Percentiles rank a stretch among this genome's conserved stretches.
phyloP scores from a whole-genome alignment of 2,329 filamentous ascomycete genomes.

The Aaosphaeria arxii region DNA sequence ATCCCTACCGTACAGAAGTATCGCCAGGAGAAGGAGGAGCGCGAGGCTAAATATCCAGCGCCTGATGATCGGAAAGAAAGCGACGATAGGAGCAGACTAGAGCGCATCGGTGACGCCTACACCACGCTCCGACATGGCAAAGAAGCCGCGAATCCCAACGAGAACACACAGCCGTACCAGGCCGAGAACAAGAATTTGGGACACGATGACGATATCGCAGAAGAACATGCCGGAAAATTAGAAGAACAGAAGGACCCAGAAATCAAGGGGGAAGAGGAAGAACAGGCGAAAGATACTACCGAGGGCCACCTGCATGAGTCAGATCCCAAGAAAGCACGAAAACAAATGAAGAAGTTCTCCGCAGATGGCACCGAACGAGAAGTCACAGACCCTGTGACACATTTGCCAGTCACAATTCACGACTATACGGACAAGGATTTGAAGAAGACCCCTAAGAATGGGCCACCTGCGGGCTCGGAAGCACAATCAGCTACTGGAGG shows the following conservation, averaged over 20 bases:
- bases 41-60: conserved; percentile 30
- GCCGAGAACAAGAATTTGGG: conserved; percentile 35
- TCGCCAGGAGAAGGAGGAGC: conserved; percentile 44
- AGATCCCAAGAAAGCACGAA: conserved; percentile 47
- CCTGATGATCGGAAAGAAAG: conserved; percentile 13
- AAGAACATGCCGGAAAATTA: conserved; percentile 29
- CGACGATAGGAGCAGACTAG: conserved; percentile 29
- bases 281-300: conserved; percentile 42
- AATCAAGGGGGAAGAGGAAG: conserved; percentile 11
- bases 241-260: conserved; percentile 8
- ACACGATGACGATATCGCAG: conserved; percentile 24
- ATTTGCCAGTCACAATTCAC: conserved; percentile 65
- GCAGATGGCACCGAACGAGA: conserved; percentile 52
- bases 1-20: conserved; percentile 49
- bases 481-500: conserved; percentile 44
- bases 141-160: conserved; percentile 18
- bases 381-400: conserved; percentile 71
- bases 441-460: conserved; percentile 46
- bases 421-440: conserved; percentile 66
- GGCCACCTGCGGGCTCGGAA: conserved; percentile 39
- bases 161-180: conserved; percentile 29
- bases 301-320: conserved; percentile 34
- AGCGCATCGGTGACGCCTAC: conserved; percentile 36
- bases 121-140: conserved; percentile 30
- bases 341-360: conserved; percentile 48